Base-by-base conservation (phyloP, 2,329 filamentous ascomycete genomes). In the Colletotrichum sp. region DNA sequence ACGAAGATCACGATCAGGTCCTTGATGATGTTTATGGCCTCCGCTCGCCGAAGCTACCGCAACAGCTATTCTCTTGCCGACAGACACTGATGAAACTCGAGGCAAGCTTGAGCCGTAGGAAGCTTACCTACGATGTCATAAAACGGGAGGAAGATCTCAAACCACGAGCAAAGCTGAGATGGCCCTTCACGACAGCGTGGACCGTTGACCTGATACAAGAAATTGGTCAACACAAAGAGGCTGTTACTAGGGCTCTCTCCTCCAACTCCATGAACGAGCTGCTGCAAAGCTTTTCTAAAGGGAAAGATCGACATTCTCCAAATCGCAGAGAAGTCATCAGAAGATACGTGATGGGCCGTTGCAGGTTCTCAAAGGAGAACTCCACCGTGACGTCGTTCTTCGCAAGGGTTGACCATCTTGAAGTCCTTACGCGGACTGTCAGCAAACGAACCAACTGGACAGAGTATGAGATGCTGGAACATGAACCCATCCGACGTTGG, bases 111-210 rank as follows among this genome's bases (percentile, higher is more conserved):
- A 15, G 16, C 0, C 21, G 49, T 16, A 65, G 32, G 30, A 7
- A 59, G 13, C 18, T 44, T 7, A n/a, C 7, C 32, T 52, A 26
- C 30, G 15, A 34, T 6, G 5, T 52, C 13, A 15, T 34, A 28
- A 30, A 34, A 9, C 4, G 3, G 6, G n/a, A 34, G 7, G 7
- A 28, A 7, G 66, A 55, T 6, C 18, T 49, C 9, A 10, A 18
- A 28, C 0, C 13, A 12, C 16, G 18, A n/a, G 26, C 26, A 4
- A 12, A 57, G 12, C 24, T 30, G 1, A 65, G 36, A 44, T 70
- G 71, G 71, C 71, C 71, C 3, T 74, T 74, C 15, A 74, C 71
- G 1, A 59, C 15, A 6, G 67, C 72, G 1, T 73, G 66, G 65
- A 73, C 57, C 15, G 5, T 24, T 32, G 71, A 70, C n/a, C n/a